Conservation (phyloP, 2,329 filamentous ascomycete species). For the Hymenotorrendiella dingleyae region DNA sequence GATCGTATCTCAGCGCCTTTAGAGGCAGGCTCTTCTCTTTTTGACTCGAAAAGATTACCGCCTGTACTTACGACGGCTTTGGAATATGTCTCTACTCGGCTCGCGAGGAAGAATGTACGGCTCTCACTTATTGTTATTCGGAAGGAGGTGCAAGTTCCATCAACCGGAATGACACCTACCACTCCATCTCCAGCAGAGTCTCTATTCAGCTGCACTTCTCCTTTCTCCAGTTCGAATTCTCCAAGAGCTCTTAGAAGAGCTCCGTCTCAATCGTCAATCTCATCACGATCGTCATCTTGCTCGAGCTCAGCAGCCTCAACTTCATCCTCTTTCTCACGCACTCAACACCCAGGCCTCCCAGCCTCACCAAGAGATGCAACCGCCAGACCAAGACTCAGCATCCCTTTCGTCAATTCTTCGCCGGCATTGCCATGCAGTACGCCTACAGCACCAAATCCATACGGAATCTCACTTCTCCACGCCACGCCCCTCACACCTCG, state of each 20-base stretch:
- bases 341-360: slow-evolving; percentile 21
- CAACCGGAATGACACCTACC: slow-evolving; percentile 8
- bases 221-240: slow-evolving; percentile 5
- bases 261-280: slow-evolving; percentile 2
- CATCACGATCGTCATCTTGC: slow-evolving; percentile 3
- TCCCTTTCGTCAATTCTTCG: slow-evolving; percentile 18
- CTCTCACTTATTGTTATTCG: slow-evolving; percentile 53
- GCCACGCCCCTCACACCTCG: slow-evolving; percentile 42
- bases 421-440: slow-evolving; percentile 27
- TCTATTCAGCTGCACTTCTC: slow-evolving; percentile 10
- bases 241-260: slow-evolving; percentile 1
- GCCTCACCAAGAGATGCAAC: slow-evolving; percentile 18
- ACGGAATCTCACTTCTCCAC: slow-evolving; percentile 43
- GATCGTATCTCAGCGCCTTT: slow-evolving; percentile 55
- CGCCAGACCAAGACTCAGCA: slow-evolving; percentile 9
- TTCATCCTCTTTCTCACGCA: slow-evolving; percentile 18
- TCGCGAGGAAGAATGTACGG: slow-evolving; percentile 49
- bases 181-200: slow-evolving; percentile 9
- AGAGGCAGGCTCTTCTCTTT: slow-evolving; percentile 55
- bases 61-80: slow-evolving; percentile 48
- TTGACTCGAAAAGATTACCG: slow-evolving; percentile 53
- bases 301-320: slow-evolving; percentile 12
- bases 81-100: slow-evolving; percentile 50
- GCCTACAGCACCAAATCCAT: slow-evolving; percentile 32
- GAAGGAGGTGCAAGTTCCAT: slow-evolving; percentile 50